Evolutionary conservation across 2,329 filamentous ascomycete species (phyloP).

Genomic region (Aspergillus sp.): DNA sequence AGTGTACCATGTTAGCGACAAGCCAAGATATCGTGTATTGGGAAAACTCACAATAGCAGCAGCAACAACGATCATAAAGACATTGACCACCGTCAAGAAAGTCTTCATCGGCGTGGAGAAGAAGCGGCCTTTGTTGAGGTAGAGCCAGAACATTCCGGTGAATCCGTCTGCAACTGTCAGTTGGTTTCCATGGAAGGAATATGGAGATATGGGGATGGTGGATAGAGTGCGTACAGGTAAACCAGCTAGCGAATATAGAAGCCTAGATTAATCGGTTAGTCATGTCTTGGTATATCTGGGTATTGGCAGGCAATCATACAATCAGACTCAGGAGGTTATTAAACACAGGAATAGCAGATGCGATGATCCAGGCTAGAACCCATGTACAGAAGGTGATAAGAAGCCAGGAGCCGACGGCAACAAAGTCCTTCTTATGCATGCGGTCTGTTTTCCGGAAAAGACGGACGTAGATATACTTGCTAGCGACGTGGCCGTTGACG

Average conservation of each 20-base stretch:
- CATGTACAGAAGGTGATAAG: conserved; percentile 57
- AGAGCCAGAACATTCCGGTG: conserved; percentile 39
- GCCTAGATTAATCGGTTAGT: conserved; percentile 24
- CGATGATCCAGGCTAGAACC: conserved; percentile 65
- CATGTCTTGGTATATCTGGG: background rate
- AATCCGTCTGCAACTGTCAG: conserved; percentile 20
- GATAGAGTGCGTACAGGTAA: conserved; percentile 45
- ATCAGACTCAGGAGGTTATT: conserved; percentile 66
- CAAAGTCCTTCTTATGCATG: conserved; percentile 51
- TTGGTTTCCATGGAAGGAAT: background rate
- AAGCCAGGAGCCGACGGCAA: conserved; percentile 59
- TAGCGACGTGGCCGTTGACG: conserved; percentile 66
- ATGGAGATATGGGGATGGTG: background rate
- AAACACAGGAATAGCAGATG: conserved; percentile 69
- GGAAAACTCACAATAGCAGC: conserved; percentile 21
- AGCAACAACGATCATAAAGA: conserved; percentile 24
- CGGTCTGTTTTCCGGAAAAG: conserved; percentile 62
- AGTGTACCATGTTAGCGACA: background rate
- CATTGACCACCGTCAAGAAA: conserved; percentile 26
- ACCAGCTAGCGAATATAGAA: conserved; percentile 68
- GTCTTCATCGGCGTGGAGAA: conserved; percentile 32
- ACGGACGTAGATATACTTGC: conserved; percentile 66
- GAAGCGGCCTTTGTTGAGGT: conserved; percentile 33
- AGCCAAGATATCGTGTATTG: too few species aligned
- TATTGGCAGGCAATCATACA: conserved; percentile 18